phyloP scores from a whole-genome alignment of 371 early-diverging fungal genomes.

The Lichtheimia hyalospora region DNA sequence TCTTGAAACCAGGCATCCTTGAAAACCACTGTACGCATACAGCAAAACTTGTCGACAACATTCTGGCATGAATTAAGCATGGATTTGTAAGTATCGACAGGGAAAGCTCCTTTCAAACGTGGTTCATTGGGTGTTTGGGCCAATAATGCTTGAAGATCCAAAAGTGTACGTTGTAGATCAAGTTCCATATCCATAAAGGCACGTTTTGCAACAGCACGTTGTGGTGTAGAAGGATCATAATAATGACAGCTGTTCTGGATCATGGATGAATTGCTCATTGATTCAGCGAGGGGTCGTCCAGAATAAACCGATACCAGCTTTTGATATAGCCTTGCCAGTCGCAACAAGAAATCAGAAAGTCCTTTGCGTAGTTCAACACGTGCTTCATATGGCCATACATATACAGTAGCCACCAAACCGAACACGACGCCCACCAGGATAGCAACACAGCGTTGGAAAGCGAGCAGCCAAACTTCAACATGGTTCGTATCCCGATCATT shows the following conservation, averaged over 20 bases:
- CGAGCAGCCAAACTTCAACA: constrained; percentile 57
- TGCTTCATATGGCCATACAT: constrained; percentile 86
- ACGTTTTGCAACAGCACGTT: constrained; percentile 17
- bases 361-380: constrained; percentile 78
- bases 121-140: constrained; percentile 80
- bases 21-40: constrained; percentile 67
- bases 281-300: constrained; percentile 13
- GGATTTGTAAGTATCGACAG: constrained; percentile 61
- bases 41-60: constrained; percentile 71
- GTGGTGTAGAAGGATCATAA: not conserved
- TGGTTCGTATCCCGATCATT: constrained; percentile 67
- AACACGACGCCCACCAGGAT: constrained; percentile 72
- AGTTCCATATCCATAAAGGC: constrained; percentile 74
- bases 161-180: constrained; percentile 62
- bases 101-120: constrained; percentile 83
- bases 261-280: not conserved
- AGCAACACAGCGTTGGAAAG: constrained; percentile 64
- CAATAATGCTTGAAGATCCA: constrained; percentile 66
- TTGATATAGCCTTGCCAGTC: constrained; percentile 68
- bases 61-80: constrained; percentile 73
- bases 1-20: constrained; percentile 62
- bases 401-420: constrained; percentile 68
- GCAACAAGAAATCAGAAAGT: constrained; percentile 64
- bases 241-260: not conserved
- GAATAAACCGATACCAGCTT: constrained; percentile 67